Evolutionary conservation across 1,284 basidiomycete species (phyloP).

Genomic region (Rhodotorula sp.): DNA sequence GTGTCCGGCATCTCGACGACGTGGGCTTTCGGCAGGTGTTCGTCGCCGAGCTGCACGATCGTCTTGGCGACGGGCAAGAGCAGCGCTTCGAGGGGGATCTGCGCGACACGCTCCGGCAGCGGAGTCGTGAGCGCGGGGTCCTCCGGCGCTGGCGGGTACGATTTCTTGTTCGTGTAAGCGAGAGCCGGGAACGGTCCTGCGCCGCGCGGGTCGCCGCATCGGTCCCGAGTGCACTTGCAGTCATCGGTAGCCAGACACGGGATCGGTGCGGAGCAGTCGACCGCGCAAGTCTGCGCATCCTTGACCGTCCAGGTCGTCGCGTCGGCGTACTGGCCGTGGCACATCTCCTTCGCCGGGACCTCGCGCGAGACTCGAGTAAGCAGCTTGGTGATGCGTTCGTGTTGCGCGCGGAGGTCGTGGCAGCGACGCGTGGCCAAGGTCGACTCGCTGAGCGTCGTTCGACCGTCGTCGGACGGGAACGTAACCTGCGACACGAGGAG

Average conservation of each 20-base stretch:
- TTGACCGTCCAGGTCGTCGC: slow-evolving; percentile 37
- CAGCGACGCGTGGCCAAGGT: slow-evolving; percentile 39
- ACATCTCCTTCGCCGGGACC: slow-evolving; percentile 5
- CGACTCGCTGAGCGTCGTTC: slow-evolving; percentile 39
- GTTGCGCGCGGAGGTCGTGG: slow-evolving; percentile 37
- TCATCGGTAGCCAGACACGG: slow-evolving; percentile 41
- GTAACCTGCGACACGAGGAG: slow-evolving; percentile 43
- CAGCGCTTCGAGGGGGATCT: slow-evolving; percentile 40
- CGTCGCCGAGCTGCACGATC: slow-evolving; percentile 31
- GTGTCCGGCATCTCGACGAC: slow-evolving; percentile 38
- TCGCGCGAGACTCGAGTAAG: slow-evolving; percentile 12
- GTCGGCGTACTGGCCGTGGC: slow-evolving; percentile 27
- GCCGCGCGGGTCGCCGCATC: slow-evolving; percentile 36
- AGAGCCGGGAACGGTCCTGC: slow-evolving; percentile 29
- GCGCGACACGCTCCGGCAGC: slow-evolving; percentile 28
- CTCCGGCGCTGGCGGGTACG: slow-evolving; percentile 15
- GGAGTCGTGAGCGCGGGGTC: slow-evolving; percentile 5
- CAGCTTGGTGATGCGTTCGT: slow-evolving; percentile 36
- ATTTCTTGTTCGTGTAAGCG: slow-evolving; percentile 28
- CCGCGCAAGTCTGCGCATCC: slow-evolving; percentile 38
- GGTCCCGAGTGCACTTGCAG: slow-evolving; percentile 44
- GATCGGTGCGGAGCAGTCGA: slow-evolving; percentile 42
- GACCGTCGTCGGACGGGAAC: slow-evolving; percentile 41
- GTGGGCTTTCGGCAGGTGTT: slow-evolving; percentile 34
- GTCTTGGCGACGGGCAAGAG: slow-evolving; percentile 41